Percentiles rank a stretch among this genome's conserved stretches.
These are phyloP conservation scores for Acanthamoeba castellanii DNA, from an alignment of 208 protist species.

Conservation along the genomic window DNA sequence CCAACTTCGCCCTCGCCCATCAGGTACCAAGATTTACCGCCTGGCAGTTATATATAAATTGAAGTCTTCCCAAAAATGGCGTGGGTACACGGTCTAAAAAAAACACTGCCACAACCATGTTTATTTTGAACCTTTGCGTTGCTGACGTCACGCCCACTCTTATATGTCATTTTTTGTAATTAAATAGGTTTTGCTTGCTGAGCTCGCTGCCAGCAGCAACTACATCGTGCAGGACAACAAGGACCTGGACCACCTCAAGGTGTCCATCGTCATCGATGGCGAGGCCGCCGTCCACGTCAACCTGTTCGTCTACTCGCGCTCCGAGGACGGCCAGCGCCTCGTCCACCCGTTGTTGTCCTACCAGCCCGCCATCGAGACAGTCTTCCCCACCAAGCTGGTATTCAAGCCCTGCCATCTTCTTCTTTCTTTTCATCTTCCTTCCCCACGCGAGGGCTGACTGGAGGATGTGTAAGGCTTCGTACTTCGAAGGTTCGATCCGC, in stretches of 20 bases:
- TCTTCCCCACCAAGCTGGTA: constrained; percentile 55
- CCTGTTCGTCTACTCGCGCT: neutral
- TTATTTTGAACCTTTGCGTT: too few relatives aligned
- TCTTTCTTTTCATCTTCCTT: too few relatives aligned
- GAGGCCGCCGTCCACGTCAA: neutral
- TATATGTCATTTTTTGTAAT: too few relatives aligned
- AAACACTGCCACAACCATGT: too few relatives aligned
- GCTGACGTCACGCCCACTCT: neutral
- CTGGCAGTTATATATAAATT: too few relatives aligned
- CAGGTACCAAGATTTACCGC: neutral
- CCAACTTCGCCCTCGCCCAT: neutral
- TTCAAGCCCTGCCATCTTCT: too few relatives aligned
- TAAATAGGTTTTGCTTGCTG: neutral
- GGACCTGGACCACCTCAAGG: constrained; percentile 11
- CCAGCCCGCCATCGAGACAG: constrained; percentile 2
- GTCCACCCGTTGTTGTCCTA: constrained; percentile 23
- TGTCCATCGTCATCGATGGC: constrained; percentile 10
- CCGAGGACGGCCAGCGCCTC: neutral
- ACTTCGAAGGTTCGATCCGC: neutral
- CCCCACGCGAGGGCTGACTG: too few relatives aligned
- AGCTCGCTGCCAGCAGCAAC: neutral
- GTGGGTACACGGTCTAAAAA: too few relatives aligned
- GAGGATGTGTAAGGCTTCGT: too few relatives aligned
- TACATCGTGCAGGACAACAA: constrained; percentile 5
- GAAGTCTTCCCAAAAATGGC: too few relatives aligned